A percentile compares a stretch with the other conserved stretches of the same genome.
phyloP scores from a whole-genome alignment of 2,329 filamentous ascomycete genomes.

The Nigrospora sphaerica region DNA sequence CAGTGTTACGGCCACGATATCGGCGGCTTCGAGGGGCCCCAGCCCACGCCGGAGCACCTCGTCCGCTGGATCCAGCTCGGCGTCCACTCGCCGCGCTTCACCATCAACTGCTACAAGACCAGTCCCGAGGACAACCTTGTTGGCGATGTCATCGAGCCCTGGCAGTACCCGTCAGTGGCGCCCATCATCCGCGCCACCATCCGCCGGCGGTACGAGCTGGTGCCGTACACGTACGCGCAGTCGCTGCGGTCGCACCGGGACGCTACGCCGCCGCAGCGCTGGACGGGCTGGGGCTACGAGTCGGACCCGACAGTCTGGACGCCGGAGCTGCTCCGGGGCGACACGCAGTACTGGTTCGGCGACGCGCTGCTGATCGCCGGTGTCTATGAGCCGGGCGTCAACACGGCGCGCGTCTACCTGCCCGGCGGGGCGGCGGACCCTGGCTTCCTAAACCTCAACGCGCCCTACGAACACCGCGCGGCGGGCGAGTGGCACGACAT shows the following conservation, averaged over 20 bases:
- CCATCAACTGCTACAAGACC: constrained; percentile 76
- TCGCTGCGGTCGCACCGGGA: constrained; percentile 53
- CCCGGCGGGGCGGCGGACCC: constrained; percentile 41
- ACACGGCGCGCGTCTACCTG: constrained; percentile 52
- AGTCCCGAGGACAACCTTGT: constrained; percentile 55
- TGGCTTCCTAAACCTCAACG: constrained; percentile 57
- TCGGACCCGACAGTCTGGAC: constrained; percentile 60
- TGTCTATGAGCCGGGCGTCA: constrained; percentile 55
- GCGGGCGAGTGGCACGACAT: constrained; percentile 32
- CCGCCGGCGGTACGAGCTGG: constrained; percentile 62
- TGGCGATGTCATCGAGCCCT: constrained; percentile 70
- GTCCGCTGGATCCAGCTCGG: constrained; percentile 69
- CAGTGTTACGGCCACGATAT: constrained; percentile 67
- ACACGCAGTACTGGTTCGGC: constrained; percentile 69
- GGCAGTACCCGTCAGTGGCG: constrained; percentile 67
- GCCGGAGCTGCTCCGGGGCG: constrained; percentile 50
- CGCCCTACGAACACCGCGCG: constrained; percentile 49
- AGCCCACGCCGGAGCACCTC: constrained; percentile 63
- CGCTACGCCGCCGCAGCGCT: constrained; percentile 60
- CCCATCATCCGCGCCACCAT: constrained; percentile 57
- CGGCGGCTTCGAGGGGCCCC: constrained; percentile 67
- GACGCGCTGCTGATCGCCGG: constrained; percentile 59
- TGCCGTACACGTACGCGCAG: constrained; percentile 65
- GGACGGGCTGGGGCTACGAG: constrained; percentile 70
- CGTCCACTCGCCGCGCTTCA: constrained; percentile 62